Evolutionary conservation across 2,329 filamentous ascomycete species (phyloP), one percentile per base, ranked within the genome.

Genomic region (Diaporthe velutina): DNA sequence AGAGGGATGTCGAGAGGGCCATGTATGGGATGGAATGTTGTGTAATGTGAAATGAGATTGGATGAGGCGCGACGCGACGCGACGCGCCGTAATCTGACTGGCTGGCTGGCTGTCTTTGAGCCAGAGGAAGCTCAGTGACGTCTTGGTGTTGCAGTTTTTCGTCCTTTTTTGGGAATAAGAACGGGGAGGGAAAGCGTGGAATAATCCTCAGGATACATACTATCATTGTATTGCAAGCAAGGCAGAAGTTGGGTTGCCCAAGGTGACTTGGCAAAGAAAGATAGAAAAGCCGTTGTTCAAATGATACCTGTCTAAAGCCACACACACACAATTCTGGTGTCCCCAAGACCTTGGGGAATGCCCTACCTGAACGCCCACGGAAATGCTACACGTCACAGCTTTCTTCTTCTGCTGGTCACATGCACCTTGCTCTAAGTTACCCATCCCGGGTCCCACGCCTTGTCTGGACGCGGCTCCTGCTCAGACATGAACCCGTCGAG

Each of bases 21-120:
- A 98, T 99, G 95, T 98, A 98, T 85, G 97, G 97, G 6, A 91
- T 98, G 82, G 96, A 97, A 75, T 99, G 97, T 83, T 83, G 82
- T 60, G 81, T 97, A 57, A 98, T 98, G 95, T 98, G 84, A 88
- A 72, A 70, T 40, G 48, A 33, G 42, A n/a, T n/a, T 6, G 22
- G 42, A 28, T 19, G 38, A 25, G 35, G 10, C 35, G 35, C 35
- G 35, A 60, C n/a, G 38, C 1, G 45, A 5, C 28, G 22, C n/a
- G 33, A n/a, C 19, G 25, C 8, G 50, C 28, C 33, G 19, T 6
- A 38, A 38, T 10, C 35, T 38, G n/a, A n/a, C n/a, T n/a, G n/a
- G n/a, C n/a, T n/a, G n/a, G n/a, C n/a, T 35, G 30, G 28, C 15
- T 33, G 15, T 5, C 45, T 25, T 50, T 38, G n/a, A 38, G 57